Conservation (phyloP, 768 basidiomycete species). For the Kondoa malvinella region DNA sequence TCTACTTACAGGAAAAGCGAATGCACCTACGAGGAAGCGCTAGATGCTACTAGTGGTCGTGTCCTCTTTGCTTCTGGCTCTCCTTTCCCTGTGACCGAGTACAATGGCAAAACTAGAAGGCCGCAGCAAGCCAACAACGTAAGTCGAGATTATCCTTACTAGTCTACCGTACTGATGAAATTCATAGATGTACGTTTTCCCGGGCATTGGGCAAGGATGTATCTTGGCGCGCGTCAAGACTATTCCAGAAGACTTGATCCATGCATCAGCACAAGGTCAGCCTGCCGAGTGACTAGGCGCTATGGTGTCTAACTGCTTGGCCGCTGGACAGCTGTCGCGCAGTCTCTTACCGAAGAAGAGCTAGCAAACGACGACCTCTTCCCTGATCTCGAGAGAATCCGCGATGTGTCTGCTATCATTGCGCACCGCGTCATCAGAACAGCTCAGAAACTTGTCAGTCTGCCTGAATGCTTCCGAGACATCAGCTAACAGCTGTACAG, state of each 20-base stretch:
- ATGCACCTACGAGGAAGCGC: slow-evolving; percentile 60
- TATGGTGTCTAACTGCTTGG: not conserved
- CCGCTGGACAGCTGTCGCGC: slow-evolving; percentile 11
- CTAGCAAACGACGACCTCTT: slow-evolving; percentile 52
- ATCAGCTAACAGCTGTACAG: slow-evolving; percentile 10
- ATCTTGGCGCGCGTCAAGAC: slow-evolving; percentile 51
- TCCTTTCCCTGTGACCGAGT: slow-evolving; percentile 54
- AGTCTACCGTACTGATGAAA: slow-evolving; percentile 27
- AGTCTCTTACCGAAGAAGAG: slow-evolving; percentile 57
- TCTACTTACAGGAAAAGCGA: slow-evolving; percentile 49
- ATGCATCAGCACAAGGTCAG: slow-evolving; percentile 65
- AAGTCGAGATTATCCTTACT: slow-evolving; percentile 34
- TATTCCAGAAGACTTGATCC: slow-evolving; percentile 76
- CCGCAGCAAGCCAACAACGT: slow-evolving; percentile 89
- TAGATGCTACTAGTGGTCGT: slow-evolving; percentile 49
- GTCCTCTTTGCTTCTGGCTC: slow-evolving; percentile 66
- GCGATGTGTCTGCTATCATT: slow-evolving; percentile 65
- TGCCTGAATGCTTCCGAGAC: slow-evolving; percentile 6
- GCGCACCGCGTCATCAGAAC: slow-evolving; percentile 57
- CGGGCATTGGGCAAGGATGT: slow-evolving; percentile 43
- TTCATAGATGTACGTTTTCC: slow-evolving; percentile 26
- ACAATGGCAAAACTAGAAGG: slow-evolving; percentile 43
- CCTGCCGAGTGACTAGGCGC: slow-evolving; percentile 30
- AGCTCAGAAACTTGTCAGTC: slow-evolving; percentile 43
- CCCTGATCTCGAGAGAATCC: slow-evolving; percentile 60